phyloP scores from a whole-genome alignment of 169 alveolate species.

The Neospora caninum region DNA sequence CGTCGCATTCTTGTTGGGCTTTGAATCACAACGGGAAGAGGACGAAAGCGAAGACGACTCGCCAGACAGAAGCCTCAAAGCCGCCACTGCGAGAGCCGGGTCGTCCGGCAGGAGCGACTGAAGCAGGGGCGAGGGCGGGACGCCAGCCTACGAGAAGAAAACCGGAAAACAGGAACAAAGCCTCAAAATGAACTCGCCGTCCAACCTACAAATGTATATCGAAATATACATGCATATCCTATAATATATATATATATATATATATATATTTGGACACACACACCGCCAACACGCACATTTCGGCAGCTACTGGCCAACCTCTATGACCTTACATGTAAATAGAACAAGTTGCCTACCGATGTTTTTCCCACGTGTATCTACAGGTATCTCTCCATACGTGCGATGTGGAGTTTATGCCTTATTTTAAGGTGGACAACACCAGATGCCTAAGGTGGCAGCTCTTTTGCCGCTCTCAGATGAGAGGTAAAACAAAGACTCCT shows the following conservation, averaged over 20 bases:
- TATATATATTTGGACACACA: background rate
- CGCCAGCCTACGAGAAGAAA: background rate
- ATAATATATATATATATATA: conserved; percentile 12
- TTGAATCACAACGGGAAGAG: background rate
- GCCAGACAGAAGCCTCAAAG: background rate
- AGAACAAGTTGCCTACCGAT: too few species aligned
- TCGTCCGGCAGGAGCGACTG: background rate
- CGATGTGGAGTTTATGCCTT: too few species aligned
- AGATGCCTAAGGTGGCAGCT: too few species aligned
- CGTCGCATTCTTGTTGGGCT: background rate
- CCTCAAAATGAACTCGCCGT: background rate
- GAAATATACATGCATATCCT: background rate
- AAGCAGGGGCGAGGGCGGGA: background rate
- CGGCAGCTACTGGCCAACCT: too few species aligned
- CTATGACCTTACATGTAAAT: too few species aligned
- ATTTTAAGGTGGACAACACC: too few species aligned
- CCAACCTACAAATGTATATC: background rate
- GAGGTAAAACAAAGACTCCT: too few species aligned
- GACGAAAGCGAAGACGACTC: background rate
- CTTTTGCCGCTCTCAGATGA: too few species aligned
- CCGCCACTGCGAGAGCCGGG: background rate
- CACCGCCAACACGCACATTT: too few species aligned
- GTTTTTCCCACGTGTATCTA: too few species aligned
- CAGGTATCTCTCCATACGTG: too few species aligned
- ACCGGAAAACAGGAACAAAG: background rate